A percentile compares a stretch with the other conserved stretches of the same genome.
phyloP scores from a whole-genome alignment of 108 stramenopile genomes.

The Skeletonema costatum region DNA sequence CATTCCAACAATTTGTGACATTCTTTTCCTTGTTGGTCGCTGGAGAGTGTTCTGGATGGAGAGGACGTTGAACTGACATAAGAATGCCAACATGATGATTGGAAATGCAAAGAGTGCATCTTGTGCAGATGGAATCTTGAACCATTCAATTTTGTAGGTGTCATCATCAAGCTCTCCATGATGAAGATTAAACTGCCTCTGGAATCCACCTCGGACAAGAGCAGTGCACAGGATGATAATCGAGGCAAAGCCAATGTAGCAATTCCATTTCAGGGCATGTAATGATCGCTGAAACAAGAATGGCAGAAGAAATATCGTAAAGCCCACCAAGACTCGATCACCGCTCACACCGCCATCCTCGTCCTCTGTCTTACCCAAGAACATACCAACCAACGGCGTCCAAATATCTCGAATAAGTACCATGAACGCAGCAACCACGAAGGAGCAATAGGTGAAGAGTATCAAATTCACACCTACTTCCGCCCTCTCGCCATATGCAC shows the following conservation, averaged over 20 bases:
- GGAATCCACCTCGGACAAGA: not conserved
- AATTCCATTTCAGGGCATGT: not conserved
- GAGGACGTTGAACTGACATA: not conserved
- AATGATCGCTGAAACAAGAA: not conserved
- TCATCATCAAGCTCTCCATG: not conserved
- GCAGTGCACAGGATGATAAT: not conserved
- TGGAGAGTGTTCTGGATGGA: not conserved
- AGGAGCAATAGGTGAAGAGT: constrained; percentile 60
- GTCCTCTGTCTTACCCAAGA: not conserved
- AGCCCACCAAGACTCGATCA: not conserved
- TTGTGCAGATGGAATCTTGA: not conserved
- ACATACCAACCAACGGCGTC: constrained; percentile 50
- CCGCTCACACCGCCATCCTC: not conserved
- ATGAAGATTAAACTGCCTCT: not conserved
- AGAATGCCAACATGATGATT: not conserved
- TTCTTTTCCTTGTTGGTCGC: not conserved
- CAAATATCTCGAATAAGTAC: constrained; percentile 80
- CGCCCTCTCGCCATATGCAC: constrained; percentile 69
- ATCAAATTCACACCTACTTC: constrained; percentile 57
- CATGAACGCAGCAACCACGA: constrained; percentile 83
- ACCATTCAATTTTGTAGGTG: not conserved
- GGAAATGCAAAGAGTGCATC: not conserved
- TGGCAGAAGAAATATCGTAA: not conserved
- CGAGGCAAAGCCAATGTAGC: not conserved
- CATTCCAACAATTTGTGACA: not conserved